A percentile compares a stretch with the other conserved stretches of the same genome.
phyloP scores from a whole-genome alignment of 129 eudicot species.

The Chrysanthemum lavandulifolium region DNA sequence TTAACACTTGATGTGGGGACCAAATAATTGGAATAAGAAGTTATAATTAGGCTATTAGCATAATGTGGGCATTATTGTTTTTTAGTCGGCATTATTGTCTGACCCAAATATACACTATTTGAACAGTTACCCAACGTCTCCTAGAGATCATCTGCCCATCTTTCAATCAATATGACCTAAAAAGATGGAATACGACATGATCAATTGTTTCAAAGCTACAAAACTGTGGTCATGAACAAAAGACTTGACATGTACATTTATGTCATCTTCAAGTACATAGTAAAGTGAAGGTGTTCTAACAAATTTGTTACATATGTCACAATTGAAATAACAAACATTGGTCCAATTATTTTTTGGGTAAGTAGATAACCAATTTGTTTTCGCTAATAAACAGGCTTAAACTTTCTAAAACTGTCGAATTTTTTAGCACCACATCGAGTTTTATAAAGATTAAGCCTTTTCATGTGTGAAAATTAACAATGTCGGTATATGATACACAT shows the following conservation, averaged over 20 bases:
- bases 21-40: conserved; percentile 32
- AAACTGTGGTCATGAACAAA: background rate
- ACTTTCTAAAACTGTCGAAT: background rate
- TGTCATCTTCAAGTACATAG: background rate
- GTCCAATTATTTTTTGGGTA: background rate
- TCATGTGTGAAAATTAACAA: background rate
- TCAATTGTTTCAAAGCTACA: conserved; percentile 16
- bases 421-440: background rate
- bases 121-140: conserved; percentile 8
- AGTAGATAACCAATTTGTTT: background rate
- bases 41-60: no score
- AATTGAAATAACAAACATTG: background rate
- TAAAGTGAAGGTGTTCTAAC: background rate
- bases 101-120: conserved; percentile 11
- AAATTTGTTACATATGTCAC: conserved; percentile 10
- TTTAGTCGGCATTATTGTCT: conserved; percentile 23
- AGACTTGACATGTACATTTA: conserved; percentile 12
- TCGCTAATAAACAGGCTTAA: background rate
- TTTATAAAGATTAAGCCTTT: background rate
- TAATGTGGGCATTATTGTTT: conserved; percentile 25
- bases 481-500: background rate
- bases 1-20: conserved; percentile 26
- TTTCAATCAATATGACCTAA: conserved; percentile 1
- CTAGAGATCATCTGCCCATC: conserved; percentile 18
- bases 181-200: conserved; percentile 5